Base-by-base conservation (phyloP, 305 asterid species). In the Solanum chacoense region DNA sequence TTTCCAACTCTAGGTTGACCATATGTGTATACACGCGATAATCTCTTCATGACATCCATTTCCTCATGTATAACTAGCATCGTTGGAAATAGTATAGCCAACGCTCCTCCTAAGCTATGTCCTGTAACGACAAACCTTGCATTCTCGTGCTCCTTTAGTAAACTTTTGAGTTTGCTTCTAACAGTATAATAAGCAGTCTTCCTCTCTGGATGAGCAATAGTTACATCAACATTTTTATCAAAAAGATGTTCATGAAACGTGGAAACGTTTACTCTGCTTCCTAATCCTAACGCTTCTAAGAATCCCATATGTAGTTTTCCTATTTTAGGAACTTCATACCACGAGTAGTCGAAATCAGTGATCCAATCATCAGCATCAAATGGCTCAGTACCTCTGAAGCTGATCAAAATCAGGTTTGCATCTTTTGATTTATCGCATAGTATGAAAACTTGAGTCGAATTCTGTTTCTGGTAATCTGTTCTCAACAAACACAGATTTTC, bases 251-350 rank as follows among this genome's bases (percentile, higher is more conserved):
- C 90, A 16, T 45, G 91, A 91, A 96, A 97, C 5, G 97, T 90
- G 85, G 93, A 87, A 87, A 93, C 80, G n/a, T 97, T 87, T 11
- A 3, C 90, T 90, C 99, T 93, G 93, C 81, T 94, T 35, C 99
- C 99, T 89, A 97, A 90, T 40, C 99, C 99, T 86, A 97, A 90
- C 87, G 99, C 99, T 90, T 97, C 99, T 4, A 97, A 91, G 87
- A 97, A 95, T 59, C 99, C 99, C 99, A 95, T 93, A 59, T 97
- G 99, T 22, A 97, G 96, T 89, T 95, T 97, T 34, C 98, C 99
- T 3, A 95, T 92, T 55, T 92, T 83, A 1, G 98, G 98, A 77
- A 97, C 90, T 88, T 96, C 98, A 29, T 94, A 97, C 99, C 99
- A 97, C 10, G 98, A 96, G 90, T 95, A 95, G 92, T 97, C 99